phyloP scores from a whole-genome alignment of 225 moss, liverwort and hornwort species.

The Climacium dendroides region DNA sequence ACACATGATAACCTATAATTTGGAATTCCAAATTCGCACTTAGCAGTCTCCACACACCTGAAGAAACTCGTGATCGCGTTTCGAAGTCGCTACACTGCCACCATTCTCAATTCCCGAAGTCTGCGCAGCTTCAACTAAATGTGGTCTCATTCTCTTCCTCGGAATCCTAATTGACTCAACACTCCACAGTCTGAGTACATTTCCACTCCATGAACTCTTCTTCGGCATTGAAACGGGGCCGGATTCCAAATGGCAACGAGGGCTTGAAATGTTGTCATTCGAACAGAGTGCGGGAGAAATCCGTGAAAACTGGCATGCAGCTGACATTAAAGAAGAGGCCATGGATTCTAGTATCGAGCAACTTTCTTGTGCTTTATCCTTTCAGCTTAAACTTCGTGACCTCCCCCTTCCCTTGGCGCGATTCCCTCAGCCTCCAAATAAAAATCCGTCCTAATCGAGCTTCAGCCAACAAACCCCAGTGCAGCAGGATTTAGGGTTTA shows the following conservation, averaged over 20 bases:
- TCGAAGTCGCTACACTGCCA: background rate
- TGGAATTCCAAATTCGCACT: background rate
- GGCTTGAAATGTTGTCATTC: background rate
- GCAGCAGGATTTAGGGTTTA: background rate
- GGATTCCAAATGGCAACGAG: background rate
- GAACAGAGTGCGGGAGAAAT: background rate
- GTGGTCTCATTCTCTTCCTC: background rate
- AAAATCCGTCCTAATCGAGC: background rate
- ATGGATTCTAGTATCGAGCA: background rate
- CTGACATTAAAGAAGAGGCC: slow-evolving; percentile 1
- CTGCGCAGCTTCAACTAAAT: slow-evolving; percentile 4
- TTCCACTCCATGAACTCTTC: background rate
- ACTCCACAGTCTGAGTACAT: background rate
- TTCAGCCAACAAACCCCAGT: background rate
- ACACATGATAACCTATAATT: background rate
- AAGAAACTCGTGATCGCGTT: slow-evolving; percentile 19
- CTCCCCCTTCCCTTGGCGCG: background rate
- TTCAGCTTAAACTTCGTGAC: background rate
- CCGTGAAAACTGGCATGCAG: background rate
- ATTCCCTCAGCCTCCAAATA: background rate
- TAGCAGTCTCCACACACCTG: slow-evolving; percentile 5
- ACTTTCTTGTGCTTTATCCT: background rate
- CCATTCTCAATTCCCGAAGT: slow-evolving; percentile 16
- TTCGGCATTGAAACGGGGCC: background rate
- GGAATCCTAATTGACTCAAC: background rate